These are phyloP conservation scores for Scedosporium minutisporum DNA, from an alignment of 2,329 filamentous ascomycete species.

Conservation along the genomic window DNA sequence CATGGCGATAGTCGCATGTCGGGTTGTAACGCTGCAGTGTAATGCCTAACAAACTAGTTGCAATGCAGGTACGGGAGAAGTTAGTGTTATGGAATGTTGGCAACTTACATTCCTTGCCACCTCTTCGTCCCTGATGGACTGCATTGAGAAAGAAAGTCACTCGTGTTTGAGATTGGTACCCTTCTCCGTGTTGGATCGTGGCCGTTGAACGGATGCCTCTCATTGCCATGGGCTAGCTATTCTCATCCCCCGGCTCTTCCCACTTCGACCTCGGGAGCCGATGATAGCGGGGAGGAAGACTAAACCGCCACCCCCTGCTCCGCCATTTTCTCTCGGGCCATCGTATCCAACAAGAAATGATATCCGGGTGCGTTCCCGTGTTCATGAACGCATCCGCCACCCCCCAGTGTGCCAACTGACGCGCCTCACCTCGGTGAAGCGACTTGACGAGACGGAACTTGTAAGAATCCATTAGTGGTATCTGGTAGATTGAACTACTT, in stretches of 20 bases:
- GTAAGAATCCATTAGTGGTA: neutral
- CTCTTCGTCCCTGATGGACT: neutral
- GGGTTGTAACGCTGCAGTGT: neutral
- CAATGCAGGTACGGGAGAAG: neutral
- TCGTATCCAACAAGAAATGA: neutral
- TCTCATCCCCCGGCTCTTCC: no score
- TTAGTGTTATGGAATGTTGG: neutral
- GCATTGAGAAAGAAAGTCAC: neutral
- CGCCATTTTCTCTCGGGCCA: neutral
- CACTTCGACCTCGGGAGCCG: neutral
- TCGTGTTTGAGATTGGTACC: neutral
- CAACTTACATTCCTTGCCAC: neutral
- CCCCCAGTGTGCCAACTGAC: neutral
- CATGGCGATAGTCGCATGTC: neutral
- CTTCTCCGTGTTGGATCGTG: neutral
- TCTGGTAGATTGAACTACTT: conserved; percentile 1
- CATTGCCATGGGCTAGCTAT: no score
- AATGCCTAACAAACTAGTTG: neutral
- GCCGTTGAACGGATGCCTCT: neutral
- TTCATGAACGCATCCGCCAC: neutral
- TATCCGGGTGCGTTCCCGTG: neutral
- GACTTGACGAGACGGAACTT: neutral
- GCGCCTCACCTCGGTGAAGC: neutral
- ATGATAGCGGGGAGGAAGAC: neutral
- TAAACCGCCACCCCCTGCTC: neutral